Percentiles rank a stretch among this genome's conserved stretches.
phyloP scores from a whole-genome alignment of 495 filamentous ascomycete species.

The Terfezia claveryi region DNA sequence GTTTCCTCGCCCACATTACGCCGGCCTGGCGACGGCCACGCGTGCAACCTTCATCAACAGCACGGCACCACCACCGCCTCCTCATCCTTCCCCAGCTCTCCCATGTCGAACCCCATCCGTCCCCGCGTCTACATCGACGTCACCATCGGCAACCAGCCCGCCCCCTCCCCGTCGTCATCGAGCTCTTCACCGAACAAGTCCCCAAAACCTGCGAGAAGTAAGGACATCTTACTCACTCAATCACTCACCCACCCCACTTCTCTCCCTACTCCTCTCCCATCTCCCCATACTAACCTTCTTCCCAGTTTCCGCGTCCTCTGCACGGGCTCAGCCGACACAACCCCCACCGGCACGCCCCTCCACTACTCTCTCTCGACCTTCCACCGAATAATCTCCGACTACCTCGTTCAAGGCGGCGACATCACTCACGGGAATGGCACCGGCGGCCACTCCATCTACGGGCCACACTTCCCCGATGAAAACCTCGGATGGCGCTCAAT shows the following conservation, averaged over 20 bases:
- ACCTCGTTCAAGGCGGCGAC: slow-evolving; percentile 28
- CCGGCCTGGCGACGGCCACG: too few species aligned
- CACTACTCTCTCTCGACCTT: slow-evolving; percentile 22
- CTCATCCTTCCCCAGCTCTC: background rate
- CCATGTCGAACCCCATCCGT: slow-evolving; percentile 9
- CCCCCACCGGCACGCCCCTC: slow-evolving; percentile 24
- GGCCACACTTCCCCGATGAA: slow-evolving; percentile 37
- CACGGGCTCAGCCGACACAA: slow-evolving; percentile 9
- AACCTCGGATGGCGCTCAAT: slow-evolving; percentile 25
- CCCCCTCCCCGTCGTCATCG: slow-evolving; percentile 23
- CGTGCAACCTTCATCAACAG: too few species aligned
- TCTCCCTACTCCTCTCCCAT: too few species aligned
- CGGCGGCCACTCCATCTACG: slow-evolving; percentile 25
- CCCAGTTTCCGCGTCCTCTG: slow-evolving; percentile 28
- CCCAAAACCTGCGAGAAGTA: slow-evolving; percentile 34
- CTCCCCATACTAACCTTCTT: too few species aligned
- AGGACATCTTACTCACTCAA: slow-evolving; percentile 18
- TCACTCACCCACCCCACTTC: background rate
- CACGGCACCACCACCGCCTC: too few species aligned
- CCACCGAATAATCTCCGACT: slow-evolving; percentile 26
- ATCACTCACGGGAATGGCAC: slow-evolving; percentile 25
- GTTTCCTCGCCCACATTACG: too few species aligned
- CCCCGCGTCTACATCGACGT: slow-evolving; percentile 25
- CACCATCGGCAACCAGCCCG: slow-evolving; percentile 21
- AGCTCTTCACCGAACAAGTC: slow-evolving; percentile 26